These are phyloP conservation scores for Mortierella alpina DNA, from an alignment of 192 early-diverging fungal species.

Conservation along the genomic window DNA sequence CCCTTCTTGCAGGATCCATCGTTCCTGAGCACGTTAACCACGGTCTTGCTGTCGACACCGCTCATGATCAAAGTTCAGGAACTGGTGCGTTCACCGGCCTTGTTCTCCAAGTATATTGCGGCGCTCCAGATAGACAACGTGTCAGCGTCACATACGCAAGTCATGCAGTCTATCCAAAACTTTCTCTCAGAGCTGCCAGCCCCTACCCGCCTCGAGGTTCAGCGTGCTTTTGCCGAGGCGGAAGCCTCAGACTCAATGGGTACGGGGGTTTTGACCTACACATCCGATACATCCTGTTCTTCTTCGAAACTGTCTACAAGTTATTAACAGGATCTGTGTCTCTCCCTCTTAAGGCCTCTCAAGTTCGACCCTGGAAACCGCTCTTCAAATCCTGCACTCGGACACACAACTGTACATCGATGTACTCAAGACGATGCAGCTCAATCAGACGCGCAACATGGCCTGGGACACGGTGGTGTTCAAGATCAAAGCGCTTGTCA, in stretches of 20 bases:
- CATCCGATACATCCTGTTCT: background rate
- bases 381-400: constrained; percentile 29
- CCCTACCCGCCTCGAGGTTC: constrained; percentile 35
- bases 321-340: background rate
- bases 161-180: constrained; percentile 51
- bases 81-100: constrained; percentile 15
- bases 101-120: constrained; percentile 45
- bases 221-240: constrained; percentile 56
- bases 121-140: constrained; percentile 56
- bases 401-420: constrained; percentile 56
- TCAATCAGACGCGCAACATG: constrained; percentile 54
- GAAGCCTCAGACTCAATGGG: constrained; percentile 55
- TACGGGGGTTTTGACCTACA: background rate
- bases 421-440: constrained; percentile 48
- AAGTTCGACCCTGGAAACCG: constrained; percentile 24
- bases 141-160: constrained; percentile 55
- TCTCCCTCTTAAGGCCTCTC: constrained; percentile 6
- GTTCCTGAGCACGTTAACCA: constrained; percentile 43
- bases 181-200: constrained; percentile 48
- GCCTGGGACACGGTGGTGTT: constrained; percentile 51
- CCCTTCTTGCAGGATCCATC: constrained; percentile 16
- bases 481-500: constrained; percentile 34
- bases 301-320: background rate
- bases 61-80: constrained; percentile 40
- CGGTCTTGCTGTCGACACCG: constrained; percentile 41